phyloP scores from a whole-genome alignment of 2,329 filamentous ascomycete genomes.

The Fusarium denticulatum region DNA sequence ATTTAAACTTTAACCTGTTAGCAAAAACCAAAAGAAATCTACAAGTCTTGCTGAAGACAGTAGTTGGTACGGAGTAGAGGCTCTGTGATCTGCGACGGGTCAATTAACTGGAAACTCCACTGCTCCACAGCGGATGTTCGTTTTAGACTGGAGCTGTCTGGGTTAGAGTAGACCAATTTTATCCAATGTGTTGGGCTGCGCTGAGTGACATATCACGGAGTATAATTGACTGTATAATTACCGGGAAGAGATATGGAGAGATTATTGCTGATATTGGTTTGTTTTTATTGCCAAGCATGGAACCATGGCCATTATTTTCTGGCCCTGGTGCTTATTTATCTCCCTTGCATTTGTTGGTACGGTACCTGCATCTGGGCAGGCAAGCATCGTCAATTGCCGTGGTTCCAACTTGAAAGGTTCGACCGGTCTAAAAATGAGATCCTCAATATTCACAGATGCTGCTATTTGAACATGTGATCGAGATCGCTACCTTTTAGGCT shows the following conservation, averaged over 20 bases:
- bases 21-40: not conserved
- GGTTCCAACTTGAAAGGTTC: not conserved
- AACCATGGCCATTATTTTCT: not conserved
- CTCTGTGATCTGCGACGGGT: not conserved
- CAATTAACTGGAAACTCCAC: constrained; percentile 1
- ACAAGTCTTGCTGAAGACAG: not conserved
- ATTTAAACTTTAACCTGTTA: not conserved
- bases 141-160: constrained; percentile 6
- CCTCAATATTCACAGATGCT: not conserved
- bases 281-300: not conserved
- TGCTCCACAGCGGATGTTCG: constrained; percentile 11
- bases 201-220: not conserved
- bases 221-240: not conserved
- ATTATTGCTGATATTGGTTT: not conserved
- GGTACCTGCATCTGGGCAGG: not conserved
- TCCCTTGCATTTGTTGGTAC: not conserved
- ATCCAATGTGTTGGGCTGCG: not conserved
- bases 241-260: not conserved
- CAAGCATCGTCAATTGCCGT: not conserved
- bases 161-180: not conserved
- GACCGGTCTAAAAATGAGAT: not conserved
- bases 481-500: not conserved
- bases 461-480: no score
- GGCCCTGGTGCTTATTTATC: not conserved
- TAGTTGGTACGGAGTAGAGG: not conserved